Base-by-base conservation (phyloP, 1,284 basidiomycete species). In the Apiotrichum montevideense region DNA sequence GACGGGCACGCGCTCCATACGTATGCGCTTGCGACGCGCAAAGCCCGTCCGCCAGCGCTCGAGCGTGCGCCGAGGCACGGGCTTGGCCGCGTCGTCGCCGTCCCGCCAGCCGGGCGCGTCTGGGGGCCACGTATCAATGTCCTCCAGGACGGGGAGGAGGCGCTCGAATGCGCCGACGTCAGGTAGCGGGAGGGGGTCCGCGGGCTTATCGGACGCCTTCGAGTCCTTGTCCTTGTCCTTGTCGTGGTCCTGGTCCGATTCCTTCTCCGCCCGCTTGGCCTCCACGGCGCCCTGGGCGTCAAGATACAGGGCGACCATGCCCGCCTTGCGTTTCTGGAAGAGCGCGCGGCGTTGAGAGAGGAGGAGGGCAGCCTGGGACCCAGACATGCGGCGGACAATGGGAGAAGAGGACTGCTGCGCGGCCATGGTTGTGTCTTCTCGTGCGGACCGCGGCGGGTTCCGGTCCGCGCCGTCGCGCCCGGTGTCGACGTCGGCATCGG, bases 51-150 rank as follows among this genome's bases (percentile, higher is more conserved):
- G 64, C 63, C 69, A 64, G 46, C 62, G 56, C 55, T 68, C 66
- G 49, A 65, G 40, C 44, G 46, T 56, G 41, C 56, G 55, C 10
- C 59, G 52, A 6, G 56, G 49, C 1, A 52, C 35, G 13, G 58
- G 58, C 14, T 8, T 43, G 6, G 57, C 57, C 3, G 57, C 53
- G 33, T 60, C 55, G 52, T 60, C 52, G 32, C 61, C 66, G 9
- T 62, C 60, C 41, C 69, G 63, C 72, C 72, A 73, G 29, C 64
- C 63, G 2, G 65, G 62, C 41, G 56, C 63, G 48, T 74, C 72
- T 10, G 68, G 64, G 29, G 65, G 54, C 72, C 72, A 74, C 2
- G 62, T 58, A 13, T 63, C 66, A 1, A 74, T 49, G 51, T 70
- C 62, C 46, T 71, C 68, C 14, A 74, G 59, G 0, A 63, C 57